Base-by-base conservation (phyloP, 345 rosid species). In the Angophora floribunda region DNA sequence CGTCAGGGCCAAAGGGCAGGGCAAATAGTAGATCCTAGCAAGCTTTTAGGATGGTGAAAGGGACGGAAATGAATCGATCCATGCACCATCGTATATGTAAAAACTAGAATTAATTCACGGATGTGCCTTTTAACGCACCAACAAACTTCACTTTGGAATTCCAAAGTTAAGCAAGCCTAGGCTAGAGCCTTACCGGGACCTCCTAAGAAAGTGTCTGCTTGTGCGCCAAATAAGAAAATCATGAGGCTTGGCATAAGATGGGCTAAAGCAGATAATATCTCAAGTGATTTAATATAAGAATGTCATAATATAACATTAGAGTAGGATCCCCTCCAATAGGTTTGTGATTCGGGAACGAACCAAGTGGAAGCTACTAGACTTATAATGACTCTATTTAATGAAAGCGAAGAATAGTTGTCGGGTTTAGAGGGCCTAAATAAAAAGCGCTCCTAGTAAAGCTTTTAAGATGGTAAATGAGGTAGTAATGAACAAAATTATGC, bases 331-430 rank as follows among this genome's bases (percentile, higher is more conserved):
- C 61, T 55, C 28, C 24, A 55, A 6, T 55, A 55, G 61, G 12
- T 55, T 26, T 0, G 13, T 22, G 28, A 28, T 55, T 55, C 2
- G 0, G 24, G 61, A 55, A 22, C 28, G 0, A 55, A 55, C 12
- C 28, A 55, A 21, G 28, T 0, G 24, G 13, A 55, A 55, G 61
- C 28, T 1, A 0, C 11, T 55, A 5, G 26, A 5, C 9, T 55
- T 55, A 12, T 22, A 55, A 55, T 2, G 12, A 55, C 22, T 2
- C 22, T 0, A 21, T 55, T 55, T 28, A 55, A 22, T 55, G 61
- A 22, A 28, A 28, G 5, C 5, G 24, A 55, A 28, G 28, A 22
- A 28, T 22, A 0, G 59, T 55, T 2, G 5, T 55, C 61, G 24
- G 4, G 61, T 11, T 12, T 28, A 55, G 24, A 55, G 61, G 61